These are phyloP conservation scores for Trichoderma erinaceum DNA, from an alignment of 495 filamentous ascomycete genomes.

Conservation along the genomic window DNA sequence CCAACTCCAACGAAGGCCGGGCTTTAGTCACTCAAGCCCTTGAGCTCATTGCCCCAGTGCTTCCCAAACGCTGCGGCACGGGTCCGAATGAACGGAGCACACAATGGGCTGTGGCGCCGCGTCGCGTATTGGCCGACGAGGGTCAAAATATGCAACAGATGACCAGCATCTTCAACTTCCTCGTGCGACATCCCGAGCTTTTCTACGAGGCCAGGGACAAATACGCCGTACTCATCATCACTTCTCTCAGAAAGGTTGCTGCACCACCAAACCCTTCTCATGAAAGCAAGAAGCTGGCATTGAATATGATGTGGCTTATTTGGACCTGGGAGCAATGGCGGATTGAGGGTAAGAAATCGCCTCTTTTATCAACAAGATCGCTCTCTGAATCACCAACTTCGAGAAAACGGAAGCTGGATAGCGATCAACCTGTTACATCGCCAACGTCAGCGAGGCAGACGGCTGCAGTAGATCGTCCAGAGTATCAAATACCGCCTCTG, in stretches of 20 bases:
- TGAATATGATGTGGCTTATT: slow-evolving; percentile 83
- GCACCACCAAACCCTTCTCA: slow-evolving; percentile 78
- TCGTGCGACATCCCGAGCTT: slow-evolving; percentile 84
- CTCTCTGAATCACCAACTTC: slow-evolving; percentile 63
- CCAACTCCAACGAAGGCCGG: slow-evolving; percentile 91
- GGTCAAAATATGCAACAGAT: slow-evolving; percentile 95
- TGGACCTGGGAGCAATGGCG: slow-evolving; percentile 89
- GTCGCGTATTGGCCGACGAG: slow-evolving; percentile 88
- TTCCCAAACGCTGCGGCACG: slow-evolving; percentile 64
- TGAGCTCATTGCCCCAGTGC: slow-evolving; percentile 86
- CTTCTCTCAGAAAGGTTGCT: slow-evolving; percentile 81
- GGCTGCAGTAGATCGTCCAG: slow-evolving; percentile 46
- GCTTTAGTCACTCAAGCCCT: slow-evolving; percentile 89
- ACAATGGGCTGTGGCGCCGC: slow-evolving; percentile 84
- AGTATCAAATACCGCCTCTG: slow-evolving; percentile 60
- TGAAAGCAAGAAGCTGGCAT: slow-evolving; percentile 84
- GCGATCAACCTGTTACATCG: slow-evolving; percentile 36
- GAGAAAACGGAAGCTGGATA: slow-evolving; percentile 70
- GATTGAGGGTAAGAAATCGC: slow-evolving; percentile 45
- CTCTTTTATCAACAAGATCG: slow-evolving; percentile 32
- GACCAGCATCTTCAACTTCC: slow-evolving; percentile 93
- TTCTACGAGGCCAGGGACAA: slow-evolving; percentile 94
- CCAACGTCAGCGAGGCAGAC: slow-evolving; percentile 42
- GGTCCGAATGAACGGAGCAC: slow-evolving; percentile 42
- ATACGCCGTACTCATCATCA: slow-evolving; percentile 82